A percentile compares a stretch with the other conserved stretches of the same genome.
phyloP scores from a whole-genome alignment of 495 filamentous ascomycete species.

The Evernia prunastri region DNA sequence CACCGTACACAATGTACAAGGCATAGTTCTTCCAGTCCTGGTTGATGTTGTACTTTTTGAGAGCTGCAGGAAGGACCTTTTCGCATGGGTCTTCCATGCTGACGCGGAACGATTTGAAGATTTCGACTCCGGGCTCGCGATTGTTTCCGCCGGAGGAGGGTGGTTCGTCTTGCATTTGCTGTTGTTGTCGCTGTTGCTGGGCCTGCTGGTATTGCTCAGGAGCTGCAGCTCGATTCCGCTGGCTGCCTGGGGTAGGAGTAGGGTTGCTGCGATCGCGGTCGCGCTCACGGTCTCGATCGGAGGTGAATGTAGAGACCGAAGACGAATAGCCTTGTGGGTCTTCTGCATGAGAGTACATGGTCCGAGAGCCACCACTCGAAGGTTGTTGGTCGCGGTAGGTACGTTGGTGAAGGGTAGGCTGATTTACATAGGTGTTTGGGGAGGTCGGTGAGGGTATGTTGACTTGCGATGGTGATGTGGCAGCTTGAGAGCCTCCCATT shows the following conservation, averaged over 20 bases:
- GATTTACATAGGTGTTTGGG: slow-evolving; percentile 50
- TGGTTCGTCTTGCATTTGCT: slow-evolving; percentile 28
- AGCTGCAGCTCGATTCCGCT: slow-evolving; percentile 1
- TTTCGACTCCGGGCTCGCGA: slow-evolving; percentile 63
- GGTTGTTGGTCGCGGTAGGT: slow-evolving; percentile 29
- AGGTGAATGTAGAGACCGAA: slow-evolving; percentile 19
- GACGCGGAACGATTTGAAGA: slow-evolving; percentile 97
- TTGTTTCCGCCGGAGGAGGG: slow-evolving; percentile 41
- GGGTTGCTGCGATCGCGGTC: slow-evolving; percentile 33
- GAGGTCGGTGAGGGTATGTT: slow-evolving; percentile 82
- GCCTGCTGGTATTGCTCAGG: slow-evolving; percentile 9
- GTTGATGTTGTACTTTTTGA: slow-evolving; percentile 97
- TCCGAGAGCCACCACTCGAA: slow-evolving; percentile 31
- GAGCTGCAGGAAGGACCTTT: slow-evolving; percentile 89
- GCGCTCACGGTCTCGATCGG: slow-evolving; percentile 35
- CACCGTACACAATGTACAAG: slow-evolving; percentile 94
- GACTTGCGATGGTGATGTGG: slow-evolving; percentile 35
- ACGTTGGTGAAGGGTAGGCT: slow-evolving; percentile 45
- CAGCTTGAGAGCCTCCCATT: slow-evolving; percentile 62
- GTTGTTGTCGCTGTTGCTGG: slow-evolving; percentile 14
- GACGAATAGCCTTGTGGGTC: slow-evolving; percentile 34
- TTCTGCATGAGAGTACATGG: slow-evolving; percentile 41
- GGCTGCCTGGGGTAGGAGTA: slow-evolving; percentile 33
- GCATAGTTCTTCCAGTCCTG: slow-evolving; percentile 96
- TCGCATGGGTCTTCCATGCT: slow-evolving; percentile 97